A percentile compares a stretch with the other conserved stretches of the same genome.
These are phyloP conservation scores for Pseudonitzschia delicatissima DNA, from an alignment of 108 stramenopile species.

Conservation along the genomic window DNA sequence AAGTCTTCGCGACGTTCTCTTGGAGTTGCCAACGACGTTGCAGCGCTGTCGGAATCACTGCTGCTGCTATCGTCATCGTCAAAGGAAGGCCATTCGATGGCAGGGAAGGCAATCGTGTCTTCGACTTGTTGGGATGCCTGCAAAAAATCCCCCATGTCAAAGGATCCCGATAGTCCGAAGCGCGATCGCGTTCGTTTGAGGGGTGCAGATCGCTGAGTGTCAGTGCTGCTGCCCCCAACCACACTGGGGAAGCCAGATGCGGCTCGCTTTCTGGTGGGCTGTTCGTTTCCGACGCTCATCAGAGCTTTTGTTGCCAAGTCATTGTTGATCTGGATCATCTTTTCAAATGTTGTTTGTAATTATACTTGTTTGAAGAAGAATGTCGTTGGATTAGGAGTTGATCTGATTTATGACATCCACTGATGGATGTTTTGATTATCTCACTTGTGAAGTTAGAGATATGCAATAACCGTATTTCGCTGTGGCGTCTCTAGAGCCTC, in stretches of 20 bases:
- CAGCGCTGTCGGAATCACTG: not conserved
- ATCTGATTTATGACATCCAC: too few species aligned
- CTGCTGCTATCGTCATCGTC: constrained; percentile 17
- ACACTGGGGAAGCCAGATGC: not conserved
- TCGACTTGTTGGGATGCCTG: constrained; percentile 27
- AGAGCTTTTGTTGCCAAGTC: constrained; percentile 1
- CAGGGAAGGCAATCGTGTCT: constrained; percentile 36
- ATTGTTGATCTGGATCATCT: not conserved
- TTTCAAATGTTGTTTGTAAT: not conserved
- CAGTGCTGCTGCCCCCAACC: not conserved
- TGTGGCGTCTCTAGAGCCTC: too few species aligned
- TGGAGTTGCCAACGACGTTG: not conserved
- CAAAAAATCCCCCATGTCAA: constrained; percentile 26
- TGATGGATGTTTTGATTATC: too few species aligned
- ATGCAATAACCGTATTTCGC: too few species aligned
- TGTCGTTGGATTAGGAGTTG: too few species aligned
- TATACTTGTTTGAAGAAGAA: too few species aligned
- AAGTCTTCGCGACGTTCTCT: not conserved
- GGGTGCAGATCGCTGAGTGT: not conserved
- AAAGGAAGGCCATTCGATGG: constrained; percentile 31
- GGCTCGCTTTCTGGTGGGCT: not conserved
- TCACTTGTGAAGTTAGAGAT: too few species aligned
- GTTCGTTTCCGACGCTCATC: not conserved
- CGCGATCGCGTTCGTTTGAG: constrained; percentile 21
- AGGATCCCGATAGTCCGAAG: not conserved